phyloP scores from a whole-genome alignment of 2,329 filamentous ascomycete genomes.

The Penicillium sp. region DNA sequence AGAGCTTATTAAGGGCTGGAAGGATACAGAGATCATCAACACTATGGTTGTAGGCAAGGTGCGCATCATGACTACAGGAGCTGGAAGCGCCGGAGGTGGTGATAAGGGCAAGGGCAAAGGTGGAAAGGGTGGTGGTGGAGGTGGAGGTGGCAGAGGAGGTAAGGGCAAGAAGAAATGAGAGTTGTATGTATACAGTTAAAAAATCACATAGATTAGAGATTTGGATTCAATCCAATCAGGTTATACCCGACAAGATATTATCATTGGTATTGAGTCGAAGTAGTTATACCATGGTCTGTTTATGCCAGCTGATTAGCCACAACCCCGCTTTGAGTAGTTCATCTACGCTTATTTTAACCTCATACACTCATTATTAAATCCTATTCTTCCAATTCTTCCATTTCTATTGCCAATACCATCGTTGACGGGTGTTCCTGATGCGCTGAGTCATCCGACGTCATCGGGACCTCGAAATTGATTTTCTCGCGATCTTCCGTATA shows the following conservation, averaged over 20 bases:
- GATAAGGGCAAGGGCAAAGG: slow-evolving; percentile 24
- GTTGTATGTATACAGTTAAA: not conserved
- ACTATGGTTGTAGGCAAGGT: slow-evolving; percentile 77
- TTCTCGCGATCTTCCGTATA: slow-evolving; percentile 13
- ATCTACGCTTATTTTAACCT: not conserved
- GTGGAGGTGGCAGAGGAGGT: slow-evolving; percentile 26
- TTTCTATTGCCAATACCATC: not conserved
- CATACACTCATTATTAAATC: not conserved
- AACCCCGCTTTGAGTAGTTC: not conserved
- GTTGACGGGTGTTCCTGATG: not conserved
- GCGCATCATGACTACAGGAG: slow-evolving; percentile 71
- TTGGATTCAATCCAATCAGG: not conserved
- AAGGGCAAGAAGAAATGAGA: slow-evolving; percentile 43
- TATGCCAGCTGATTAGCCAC: not conserved
- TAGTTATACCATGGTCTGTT: not conserved
- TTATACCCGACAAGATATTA: not conserved
- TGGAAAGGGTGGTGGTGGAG: slow-evolving; percentile 21
- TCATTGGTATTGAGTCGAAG: not conserved
- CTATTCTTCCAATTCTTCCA: not conserved
- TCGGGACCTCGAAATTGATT: slow-evolving; percentile 6
- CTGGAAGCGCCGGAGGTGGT: slow-evolving; percentile 43
- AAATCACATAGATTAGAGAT: slow-evolving; percentile 1
- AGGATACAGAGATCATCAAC: slow-evolving; percentile 78
- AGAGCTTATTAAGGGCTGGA: slow-evolving; percentile 78
- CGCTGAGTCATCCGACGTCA: slow-evolving; percentile 29